A percentile compares a stretch with the other conserved stretches of the same genome.
phyloP scores from a whole-genome alignment of 1,284 basidiomycete species.

The Ustilago lituana region DNA sequence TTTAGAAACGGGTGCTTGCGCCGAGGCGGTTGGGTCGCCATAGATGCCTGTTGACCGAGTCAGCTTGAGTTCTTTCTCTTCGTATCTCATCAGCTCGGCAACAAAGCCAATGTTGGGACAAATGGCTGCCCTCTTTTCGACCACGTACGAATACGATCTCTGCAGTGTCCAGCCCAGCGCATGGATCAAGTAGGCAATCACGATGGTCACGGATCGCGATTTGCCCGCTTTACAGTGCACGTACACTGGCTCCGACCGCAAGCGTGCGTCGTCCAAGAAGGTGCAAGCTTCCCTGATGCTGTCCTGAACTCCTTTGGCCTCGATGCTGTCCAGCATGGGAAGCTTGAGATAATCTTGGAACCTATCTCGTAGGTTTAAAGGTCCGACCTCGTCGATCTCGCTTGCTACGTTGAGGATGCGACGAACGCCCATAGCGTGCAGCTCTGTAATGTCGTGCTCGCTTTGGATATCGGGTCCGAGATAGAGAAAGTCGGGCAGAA shows the following conservation, averaged over 20 bases:
- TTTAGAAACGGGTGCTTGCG: slow-evolving; percentile 1
- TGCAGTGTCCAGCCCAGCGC: slow-evolving; percentile 94
- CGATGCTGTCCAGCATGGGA: slow-evolving; percentile 92
- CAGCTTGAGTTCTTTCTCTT: slow-evolving; percentile 71
- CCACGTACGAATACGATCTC: slow-evolving; percentile 86
- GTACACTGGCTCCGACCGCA: slow-evolving; percentile 87
- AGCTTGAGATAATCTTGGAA: slow-evolving; percentile 87
- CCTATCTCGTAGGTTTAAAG: slow-evolving; percentile 19
- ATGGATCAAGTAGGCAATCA: slow-evolving; percentile 96
- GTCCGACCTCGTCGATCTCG: slow-evolving; percentile 70
- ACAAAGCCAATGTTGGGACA: slow-evolving; percentile 99
- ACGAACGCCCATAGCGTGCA: slow-evolving; percentile 80
- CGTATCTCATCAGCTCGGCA: slow-evolving; percentile 94
- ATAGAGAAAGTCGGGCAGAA: slow-evolving; percentile 88
- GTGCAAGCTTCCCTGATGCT: slow-evolving; percentile 85
- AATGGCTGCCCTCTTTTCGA: slow-evolving; percentile 87
- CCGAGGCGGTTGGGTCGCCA: slow-evolving; percentile 1
- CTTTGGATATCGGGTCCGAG: slow-evolving; percentile 87
- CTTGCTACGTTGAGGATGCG: slow-evolving; percentile 89
- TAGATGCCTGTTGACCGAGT: slow-evolving; percentile 37
- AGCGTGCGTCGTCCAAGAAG: slow-evolving; percentile 86
- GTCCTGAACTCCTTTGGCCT: slow-evolving; percentile 86
- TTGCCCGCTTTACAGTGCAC: slow-evolving; percentile 98
- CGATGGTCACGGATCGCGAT: slow-evolving; percentile 92
- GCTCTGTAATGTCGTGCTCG: slow-evolving; percentile 77